Evolutionary conservation across 768 basidiomycete species (phyloP).

Genomic region (Macrolepiota albuminosa): DNA sequence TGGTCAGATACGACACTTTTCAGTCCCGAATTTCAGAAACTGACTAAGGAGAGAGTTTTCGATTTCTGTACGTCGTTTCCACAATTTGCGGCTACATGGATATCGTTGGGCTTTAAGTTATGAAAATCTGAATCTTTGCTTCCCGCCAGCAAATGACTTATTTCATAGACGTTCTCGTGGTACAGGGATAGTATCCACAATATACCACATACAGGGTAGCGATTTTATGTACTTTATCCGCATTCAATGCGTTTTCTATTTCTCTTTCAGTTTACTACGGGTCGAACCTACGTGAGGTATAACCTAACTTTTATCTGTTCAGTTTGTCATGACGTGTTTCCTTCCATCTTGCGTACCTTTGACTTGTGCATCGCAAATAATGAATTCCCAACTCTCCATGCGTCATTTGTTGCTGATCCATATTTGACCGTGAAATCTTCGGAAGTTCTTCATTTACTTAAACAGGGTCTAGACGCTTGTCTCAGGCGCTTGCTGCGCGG

Average conservation of each 20-base stretch:
- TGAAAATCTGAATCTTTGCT: background rate
- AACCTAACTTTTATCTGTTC: background rate
- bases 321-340: background rate
- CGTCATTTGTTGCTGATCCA: no score
- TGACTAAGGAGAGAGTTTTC: constrained; percentile 9
- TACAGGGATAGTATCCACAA: no score
- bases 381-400: background rate
- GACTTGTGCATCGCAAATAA: background rate
- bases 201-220: background rate
- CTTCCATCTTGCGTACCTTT: background rate
- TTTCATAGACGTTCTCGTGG: no score
- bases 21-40: constrained; percentile 2
- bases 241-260: background rate
- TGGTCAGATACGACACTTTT: constrained; percentile 15
- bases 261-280: background rate
- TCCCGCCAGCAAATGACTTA: no score
- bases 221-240: background rate
- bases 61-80: constrained; percentile 9
- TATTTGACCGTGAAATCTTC: background rate
- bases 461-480: background rate
- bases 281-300: background rate
- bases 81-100: constrained; percentile 4
- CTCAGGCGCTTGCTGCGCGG: no score
- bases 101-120: constrained; percentile 9
- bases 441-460: background rate